A percentile compares a stretch with the other conserved stretches of the same genome.
phyloP scores from a whole-genome alignment of 768 basidiomycete genomes.

The Rhizopogon vinicolor region DNA sequence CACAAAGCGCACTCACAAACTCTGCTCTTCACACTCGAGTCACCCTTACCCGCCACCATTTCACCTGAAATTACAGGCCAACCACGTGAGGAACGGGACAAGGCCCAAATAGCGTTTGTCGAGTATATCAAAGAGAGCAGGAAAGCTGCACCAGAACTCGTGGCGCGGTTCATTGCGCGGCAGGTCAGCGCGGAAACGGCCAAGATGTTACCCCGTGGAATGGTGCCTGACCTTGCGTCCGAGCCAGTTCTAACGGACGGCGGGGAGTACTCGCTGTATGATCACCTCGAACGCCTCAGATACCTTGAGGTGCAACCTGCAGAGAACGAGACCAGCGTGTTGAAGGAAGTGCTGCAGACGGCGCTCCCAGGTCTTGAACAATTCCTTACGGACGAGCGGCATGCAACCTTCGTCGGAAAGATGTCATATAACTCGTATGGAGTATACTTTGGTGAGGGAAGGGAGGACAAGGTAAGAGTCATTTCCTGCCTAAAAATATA shows the following conservation, averaged over 20 bases:
- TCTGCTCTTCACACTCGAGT: constrained; percentile 67
- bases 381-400: constrained; percentile 60
- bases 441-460: constrained; percentile 59
- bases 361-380: constrained; percentile 72
- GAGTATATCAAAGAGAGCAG: constrained; percentile 48
- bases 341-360: constrained; percentile 50
- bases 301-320: constrained; percentile 53
- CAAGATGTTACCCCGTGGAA: constrained; percentile 40
- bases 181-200: constrained; percentile 62
- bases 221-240: constrained; percentile 13
- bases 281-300: constrained; percentile 74
- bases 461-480: constrained; percentile 61
- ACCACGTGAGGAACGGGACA: constrained; percentile 40
- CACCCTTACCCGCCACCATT: constrained; percentile 47
- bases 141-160: constrained; percentile 48
- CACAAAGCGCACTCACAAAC: constrained; percentile 58
- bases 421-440: constrained; percentile 78
- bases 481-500: background rate
- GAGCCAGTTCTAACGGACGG: constrained; percentile 32
- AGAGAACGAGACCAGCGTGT: constrained; percentile 43
- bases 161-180: constrained; percentile 67
- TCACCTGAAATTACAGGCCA: constrained; percentile 27
- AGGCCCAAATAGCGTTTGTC: constrained; percentile 57
- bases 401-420: constrained; percentile 58
- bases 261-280: constrained; percentile 59